Evolutionary conservation across 768 basidiomycete genomes (phyloP).

Genomic region (Rickenella mellea): DNA sequence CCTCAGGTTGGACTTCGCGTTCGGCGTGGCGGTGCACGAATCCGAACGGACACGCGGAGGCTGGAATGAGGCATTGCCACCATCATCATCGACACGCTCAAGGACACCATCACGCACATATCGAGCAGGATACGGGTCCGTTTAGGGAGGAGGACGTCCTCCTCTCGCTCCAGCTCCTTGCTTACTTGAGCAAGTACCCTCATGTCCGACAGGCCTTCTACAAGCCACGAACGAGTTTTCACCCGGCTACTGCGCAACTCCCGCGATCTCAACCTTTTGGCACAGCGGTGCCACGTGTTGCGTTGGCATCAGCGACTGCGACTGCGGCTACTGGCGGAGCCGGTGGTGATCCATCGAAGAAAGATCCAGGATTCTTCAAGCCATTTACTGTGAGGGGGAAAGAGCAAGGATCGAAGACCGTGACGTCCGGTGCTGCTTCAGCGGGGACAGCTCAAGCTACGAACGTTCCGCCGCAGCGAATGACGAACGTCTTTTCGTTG

Average conservation of each 20-base stretch:
- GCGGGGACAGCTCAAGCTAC: too few relatives aligned
- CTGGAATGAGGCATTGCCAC: too few relatives aligned
- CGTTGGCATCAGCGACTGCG: too few relatives aligned
- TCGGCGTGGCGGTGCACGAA: constrained; percentile 11
- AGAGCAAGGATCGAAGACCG: too few relatives aligned
- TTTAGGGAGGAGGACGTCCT: constrained; percentile 95
- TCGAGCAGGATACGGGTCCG: constrained; percentile 39
- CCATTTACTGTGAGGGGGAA: constrained; percentile 38
- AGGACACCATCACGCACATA: constrained; percentile 22
- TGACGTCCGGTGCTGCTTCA: too few relatives aligned
- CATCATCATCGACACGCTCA: constrained; percentile 9
- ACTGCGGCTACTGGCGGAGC: too few relatives aligned
- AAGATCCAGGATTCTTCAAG: constrained; percentile 39
- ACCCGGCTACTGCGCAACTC: constrained; percentile 53
- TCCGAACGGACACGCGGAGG: constrained; percentile 1
- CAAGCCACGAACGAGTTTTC: constrained; percentile 74
- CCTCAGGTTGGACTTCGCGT: too few relatives aligned
- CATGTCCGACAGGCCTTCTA: constrained; percentile 96
- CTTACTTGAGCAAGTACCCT: constrained; percentile 95
- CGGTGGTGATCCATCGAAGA: too few relatives aligned
- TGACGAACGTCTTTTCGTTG: constrained; percentile 91
- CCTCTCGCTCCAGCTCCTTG: constrained; percentile 82
- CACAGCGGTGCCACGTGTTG: too few relatives aligned
- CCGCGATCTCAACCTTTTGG: too few relatives aligned
- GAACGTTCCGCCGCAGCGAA: too few relatives aligned